Conservation (phyloP, 129 eudicot species). For the Centrapalus pauciflorus region DNA sequence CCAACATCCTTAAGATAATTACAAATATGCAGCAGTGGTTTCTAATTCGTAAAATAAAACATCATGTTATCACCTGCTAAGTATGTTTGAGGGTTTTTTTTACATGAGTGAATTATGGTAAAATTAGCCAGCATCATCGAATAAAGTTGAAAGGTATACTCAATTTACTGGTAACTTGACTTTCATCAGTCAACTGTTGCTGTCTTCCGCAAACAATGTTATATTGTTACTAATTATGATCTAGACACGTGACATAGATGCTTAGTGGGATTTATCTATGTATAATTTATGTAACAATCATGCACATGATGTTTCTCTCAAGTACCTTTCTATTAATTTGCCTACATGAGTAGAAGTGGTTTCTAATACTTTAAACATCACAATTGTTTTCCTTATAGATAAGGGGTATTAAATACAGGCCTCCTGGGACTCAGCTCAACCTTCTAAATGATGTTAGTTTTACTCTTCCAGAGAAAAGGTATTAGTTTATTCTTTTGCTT, state of each 20-base stretch:
- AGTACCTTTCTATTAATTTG: neutral
- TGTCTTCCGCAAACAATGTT: neutral
- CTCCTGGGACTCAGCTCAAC: constrained; percentile 79
- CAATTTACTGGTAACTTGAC: neutral
- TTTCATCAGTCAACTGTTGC: neutral
- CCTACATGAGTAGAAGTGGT: neutral
- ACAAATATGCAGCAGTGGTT: neutral
- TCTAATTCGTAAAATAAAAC: neutral
- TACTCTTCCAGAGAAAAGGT: constrained; percentile 76
- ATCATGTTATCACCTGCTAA: neutral
- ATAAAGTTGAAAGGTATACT: neutral
- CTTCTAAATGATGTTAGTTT: constrained; percentile 60
- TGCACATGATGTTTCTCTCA: neutral
- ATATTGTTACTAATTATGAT: neutral
- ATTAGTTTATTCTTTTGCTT: neutral
- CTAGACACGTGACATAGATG: neutral
- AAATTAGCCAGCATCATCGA: no score
- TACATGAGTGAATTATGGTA: neutral
- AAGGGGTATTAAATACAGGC: constrained; percentile 61
- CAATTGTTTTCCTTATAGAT: constrained; percentile 36
- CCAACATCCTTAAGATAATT: neutral
- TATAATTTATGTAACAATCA: neutral
- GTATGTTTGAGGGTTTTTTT: neutral
- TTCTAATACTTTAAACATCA: constrained; percentile 3
- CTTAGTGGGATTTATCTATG: neutral